phyloP scores from a whole-genome alignment of 73 alveolate species.

The Stentor roeselii region DNA sequence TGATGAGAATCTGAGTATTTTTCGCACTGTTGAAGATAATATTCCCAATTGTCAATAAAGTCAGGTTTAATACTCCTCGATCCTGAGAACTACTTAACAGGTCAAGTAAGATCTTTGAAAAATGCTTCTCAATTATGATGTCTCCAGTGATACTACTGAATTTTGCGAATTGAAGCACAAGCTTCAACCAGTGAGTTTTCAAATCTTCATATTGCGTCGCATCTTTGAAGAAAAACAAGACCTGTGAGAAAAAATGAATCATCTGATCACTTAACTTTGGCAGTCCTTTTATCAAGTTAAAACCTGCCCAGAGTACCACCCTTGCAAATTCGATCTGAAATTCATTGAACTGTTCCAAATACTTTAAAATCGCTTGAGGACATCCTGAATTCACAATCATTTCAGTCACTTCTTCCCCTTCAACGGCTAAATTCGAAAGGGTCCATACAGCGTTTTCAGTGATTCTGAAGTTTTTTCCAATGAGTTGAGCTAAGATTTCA shows the following conservation, averaged over 20 bases:
- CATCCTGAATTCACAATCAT: no score
- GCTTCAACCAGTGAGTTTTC: not conserved
- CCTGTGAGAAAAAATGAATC: no score
- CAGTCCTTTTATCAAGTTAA: not conserved
- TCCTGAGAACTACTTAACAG: not conserved
- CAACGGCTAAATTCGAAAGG: no score
- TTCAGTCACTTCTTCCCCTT: no score
- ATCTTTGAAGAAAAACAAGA: no score
- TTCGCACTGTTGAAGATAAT: not conserved
- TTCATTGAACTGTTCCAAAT: not conserved
- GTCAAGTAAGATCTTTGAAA: not conserved
- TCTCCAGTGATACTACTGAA: not conserved
- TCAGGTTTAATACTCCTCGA: no score
- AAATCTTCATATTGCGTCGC: no score
- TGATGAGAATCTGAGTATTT: not conserved
- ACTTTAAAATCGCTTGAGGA: no score
- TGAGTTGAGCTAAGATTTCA: no score
- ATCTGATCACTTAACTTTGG: no score
- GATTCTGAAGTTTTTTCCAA: no score
- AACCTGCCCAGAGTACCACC: not conserved
- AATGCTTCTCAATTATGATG: not conserved
- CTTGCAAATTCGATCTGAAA: not conserved
- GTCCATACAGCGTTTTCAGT: no score
- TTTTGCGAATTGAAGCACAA: not conserved
- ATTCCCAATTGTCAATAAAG: not conserved